Percentiles rank a stretch among this genome's conserved stretches.
These are phyloP conservation scores for Ricinus communis DNA, from an alignment of 345 rosid genomes.

Conservation along the genomic window DNA sequence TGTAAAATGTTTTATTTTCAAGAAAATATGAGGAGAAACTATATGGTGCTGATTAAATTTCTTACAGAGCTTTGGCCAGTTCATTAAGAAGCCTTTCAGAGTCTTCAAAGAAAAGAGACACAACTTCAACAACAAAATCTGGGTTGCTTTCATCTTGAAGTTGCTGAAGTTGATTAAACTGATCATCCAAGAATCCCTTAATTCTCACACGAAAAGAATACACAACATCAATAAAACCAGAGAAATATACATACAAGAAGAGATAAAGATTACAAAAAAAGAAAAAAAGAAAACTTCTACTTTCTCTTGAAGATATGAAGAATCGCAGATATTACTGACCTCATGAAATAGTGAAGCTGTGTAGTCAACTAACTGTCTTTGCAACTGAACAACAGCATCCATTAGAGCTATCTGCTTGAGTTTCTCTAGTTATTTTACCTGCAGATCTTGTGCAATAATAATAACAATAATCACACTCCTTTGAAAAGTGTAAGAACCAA, in stretches of 20 bases:
- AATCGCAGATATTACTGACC: slow-evolving; percentile 35
- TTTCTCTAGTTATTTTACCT: slow-evolving; percentile 6
- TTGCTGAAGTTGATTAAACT: slow-evolving; percentile 54
- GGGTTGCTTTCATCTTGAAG: slow-evolving; percentile 70
- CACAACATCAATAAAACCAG: slow-evolving; percentile 1
- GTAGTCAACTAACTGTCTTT: slow-evolving; percentile 46
- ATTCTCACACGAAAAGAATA: slow-evolving; percentile 6
- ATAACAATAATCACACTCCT: slow-evolving; percentile 3
- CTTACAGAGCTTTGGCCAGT: slow-evolving; percentile 49
- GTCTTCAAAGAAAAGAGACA: slow-evolving; percentile 56
- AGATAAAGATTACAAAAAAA: background rate
- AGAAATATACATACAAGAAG: background rate
- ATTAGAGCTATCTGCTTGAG: slow-evolving; percentile 20
- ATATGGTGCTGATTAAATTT: too few relatives aligned
- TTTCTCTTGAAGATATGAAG: background rate
- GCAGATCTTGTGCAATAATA: slow-evolving; percentile 28
- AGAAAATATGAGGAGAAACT: background rate
- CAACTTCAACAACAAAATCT: slow-evolving; percentile 59
- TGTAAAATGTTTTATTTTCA: background rate
- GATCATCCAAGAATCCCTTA: slow-evolving; percentile 56
- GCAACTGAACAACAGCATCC: slow-evolving; percentile 52
- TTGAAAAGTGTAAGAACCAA: slow-evolving; percentile 11
- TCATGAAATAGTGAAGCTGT: slow-evolving; percentile 47
- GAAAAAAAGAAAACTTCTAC: background rate
- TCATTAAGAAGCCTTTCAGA: slow-evolving; percentile 56